A percentile compares a stretch with the other conserved stretches of the same genome.
Evolutionary conservation across 2,329 filamentous ascomycete species (phyloP).

Genomic region (Fusarium sp.): DNA sequence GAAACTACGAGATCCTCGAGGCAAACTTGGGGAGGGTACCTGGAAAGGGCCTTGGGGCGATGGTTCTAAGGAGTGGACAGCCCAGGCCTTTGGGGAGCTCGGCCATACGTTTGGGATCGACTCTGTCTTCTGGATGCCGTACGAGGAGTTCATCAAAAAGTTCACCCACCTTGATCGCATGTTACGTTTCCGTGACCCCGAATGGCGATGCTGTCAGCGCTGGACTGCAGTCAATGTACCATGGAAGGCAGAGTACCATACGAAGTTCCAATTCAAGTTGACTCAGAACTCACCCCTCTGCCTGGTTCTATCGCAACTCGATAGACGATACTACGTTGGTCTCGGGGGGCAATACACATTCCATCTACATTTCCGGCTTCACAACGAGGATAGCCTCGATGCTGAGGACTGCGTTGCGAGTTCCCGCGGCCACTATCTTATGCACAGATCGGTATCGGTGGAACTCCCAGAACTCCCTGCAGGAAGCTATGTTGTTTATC

Average conservation of each 20-base stretch:
- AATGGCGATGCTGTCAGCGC: conserved; percentile 65
- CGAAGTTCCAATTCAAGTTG: conserved; percentile 66
- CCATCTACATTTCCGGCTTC: conserved; percentile 59
- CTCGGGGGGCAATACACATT: conserved; percentile 65
- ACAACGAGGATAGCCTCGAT: conserved; percentile 55
- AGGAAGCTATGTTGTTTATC: conserved; percentile 64
- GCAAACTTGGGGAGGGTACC: conserved; percentile 62
- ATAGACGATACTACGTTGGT: conserved; percentile 67
- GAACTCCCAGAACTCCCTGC: conserved; percentile 63
- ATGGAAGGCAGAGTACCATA: conserved; percentile 67
- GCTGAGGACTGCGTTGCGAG: conserved; percentile 67
- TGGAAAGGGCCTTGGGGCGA: conserved; percentile 69
- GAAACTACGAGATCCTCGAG: conserved; percentile 67
- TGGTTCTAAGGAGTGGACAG: conserved; percentile 68
- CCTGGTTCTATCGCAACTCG: conserved; percentile 67
- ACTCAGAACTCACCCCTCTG: conserved; percentile 65
- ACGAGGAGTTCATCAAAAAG: conserved; percentile 67
- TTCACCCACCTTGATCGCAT: conserved; percentile 69
- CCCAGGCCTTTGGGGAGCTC: conserved; percentile 64
- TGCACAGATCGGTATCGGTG: conserved; percentile 66
- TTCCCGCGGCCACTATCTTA: conserved; percentile 65
- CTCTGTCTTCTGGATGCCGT: conserved; percentile 70
- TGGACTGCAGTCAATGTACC: conserved; percentile 69
- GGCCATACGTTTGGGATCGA: conserved; percentile 67
- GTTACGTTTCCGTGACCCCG: conserved; percentile 63